phyloP scores from a whole-genome alignment of 2,329 filamentous ascomycete genomes.

The Diaporthe sp. region DNA sequence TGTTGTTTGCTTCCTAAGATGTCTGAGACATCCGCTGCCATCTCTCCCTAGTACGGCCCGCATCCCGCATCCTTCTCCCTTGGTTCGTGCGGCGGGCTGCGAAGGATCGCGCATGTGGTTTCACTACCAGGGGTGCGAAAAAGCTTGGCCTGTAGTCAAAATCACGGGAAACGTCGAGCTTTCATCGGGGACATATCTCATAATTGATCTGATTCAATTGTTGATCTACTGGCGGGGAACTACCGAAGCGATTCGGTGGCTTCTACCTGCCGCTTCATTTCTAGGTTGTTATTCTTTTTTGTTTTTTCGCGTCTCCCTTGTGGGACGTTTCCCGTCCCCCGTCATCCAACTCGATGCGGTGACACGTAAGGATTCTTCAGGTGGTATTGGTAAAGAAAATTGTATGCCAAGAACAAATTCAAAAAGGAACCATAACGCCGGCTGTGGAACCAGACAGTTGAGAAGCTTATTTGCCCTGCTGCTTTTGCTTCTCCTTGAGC shows the following conservation, averaged over 20 bases:
- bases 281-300: neutral
- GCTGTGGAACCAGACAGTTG: neutral
- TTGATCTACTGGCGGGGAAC: neutral
- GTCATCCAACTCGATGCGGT: neutral
- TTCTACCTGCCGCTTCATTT: neutral
- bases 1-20: neutral
- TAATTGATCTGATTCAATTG: neutral
- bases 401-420: neutral
- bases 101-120: neutral
- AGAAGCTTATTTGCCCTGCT: constrained; percentile 35
- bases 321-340: neutral
- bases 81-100: neutral
- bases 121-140: neutral
- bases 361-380: neutral
- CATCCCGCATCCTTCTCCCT: neutral
- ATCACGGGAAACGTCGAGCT: neutral
- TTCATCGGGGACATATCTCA: neutral
- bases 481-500: constrained; percentile 56
- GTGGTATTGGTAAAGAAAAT: neutral
- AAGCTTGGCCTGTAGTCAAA: neutral
- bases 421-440: constrained; percentile 4
- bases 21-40: neutral
- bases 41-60: neutral
- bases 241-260: neutral
- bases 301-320: neutral